phyloP scores from a whole-genome alignment of 163 green algal genomes.

The Scenedesmus sp. region DNA sequence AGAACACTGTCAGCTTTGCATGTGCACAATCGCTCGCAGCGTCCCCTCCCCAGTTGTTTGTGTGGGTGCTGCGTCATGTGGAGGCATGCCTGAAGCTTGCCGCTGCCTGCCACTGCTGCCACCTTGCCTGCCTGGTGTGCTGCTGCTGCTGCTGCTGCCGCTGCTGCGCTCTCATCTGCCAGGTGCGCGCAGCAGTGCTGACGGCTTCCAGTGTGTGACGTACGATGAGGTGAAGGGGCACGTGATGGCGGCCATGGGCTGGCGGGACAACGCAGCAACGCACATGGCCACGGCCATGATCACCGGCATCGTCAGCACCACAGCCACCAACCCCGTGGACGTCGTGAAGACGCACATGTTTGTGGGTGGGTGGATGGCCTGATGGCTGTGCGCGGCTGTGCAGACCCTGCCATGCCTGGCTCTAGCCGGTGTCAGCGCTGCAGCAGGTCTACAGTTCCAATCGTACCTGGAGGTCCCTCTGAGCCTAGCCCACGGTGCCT shows the following conservation, averaged over 20 bases:
- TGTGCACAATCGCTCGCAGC: no score
- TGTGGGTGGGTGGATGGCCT: constrained; percentile 63
- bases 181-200: constrained; percentile 82
- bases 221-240: constrained; percentile 83
- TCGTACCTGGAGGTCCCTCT: no score
- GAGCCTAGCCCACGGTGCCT: no score
- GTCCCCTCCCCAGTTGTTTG: no score
- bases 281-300: constrained; percentile 69
- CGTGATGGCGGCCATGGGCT: constrained; percentile 61
- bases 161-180: background rate
- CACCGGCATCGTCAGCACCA: constrained; percentile 92
- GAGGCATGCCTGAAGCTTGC: no score
- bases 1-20: no score
- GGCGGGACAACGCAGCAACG: constrained; percentile 54
- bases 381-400: background rate
- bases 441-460: no score
- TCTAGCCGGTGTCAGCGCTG: no score
- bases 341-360: constrained; percentile 96
- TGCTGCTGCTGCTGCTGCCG: constrained; percentile 17
- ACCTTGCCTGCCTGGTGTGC: background rate
- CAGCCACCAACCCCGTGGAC: constrained; percentile 92
- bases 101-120: background rate
- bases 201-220: constrained; percentile 89
- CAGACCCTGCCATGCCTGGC: no score
- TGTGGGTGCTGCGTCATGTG: no score